Evolutionary conservation across 768 basidiomycete species (phyloP).

Genomic region (Hortiboletus flavorubellus): DNA sequence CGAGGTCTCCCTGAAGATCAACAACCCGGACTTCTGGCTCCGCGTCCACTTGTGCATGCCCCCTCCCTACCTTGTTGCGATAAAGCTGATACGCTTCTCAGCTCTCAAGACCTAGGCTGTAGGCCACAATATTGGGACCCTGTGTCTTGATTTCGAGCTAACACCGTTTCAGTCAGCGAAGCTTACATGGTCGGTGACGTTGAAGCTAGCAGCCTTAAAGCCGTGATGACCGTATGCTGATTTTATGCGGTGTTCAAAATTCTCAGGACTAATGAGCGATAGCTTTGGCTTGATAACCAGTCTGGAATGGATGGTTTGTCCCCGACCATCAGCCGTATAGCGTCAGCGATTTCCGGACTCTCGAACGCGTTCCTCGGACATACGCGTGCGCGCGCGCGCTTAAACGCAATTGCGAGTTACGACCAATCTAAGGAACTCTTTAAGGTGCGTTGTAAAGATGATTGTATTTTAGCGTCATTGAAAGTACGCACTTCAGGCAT

Average conservation of each 20-base stretch:
- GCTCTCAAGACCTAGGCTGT: conserved; percentile 61
- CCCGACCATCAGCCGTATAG: conserved; percentile 52
- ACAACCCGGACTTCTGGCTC: conserved; percentile 64
- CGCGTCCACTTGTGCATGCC: conserved; percentile 56
- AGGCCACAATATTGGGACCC: conserved; percentile 24
- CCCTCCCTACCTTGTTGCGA: conserved; percentile 4
- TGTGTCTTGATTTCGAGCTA: neutral
- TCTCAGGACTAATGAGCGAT: conserved; percentile 5
- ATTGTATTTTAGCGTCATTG: conserved; percentile 4
- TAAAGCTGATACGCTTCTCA: conserved; percentile 14
- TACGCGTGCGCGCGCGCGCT: conserved; percentile 66
- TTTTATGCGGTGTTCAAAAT: conserved; percentile 1
- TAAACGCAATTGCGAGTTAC: conserved; percentile 83
- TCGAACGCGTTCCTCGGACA: conserved; percentile 75
- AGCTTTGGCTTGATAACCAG: conserved; percentile 68
- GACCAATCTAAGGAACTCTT: conserved; percentile 91
- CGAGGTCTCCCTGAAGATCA: conserved; percentile 55
- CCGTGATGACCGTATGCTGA: conserved; percentile 57
- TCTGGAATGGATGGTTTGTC: conserved; percentile 39
- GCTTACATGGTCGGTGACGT: conserved; percentile 73
- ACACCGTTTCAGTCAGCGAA: conserved; percentile 54
- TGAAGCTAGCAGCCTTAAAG: conserved; percentile 55
- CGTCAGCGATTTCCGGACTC: conserved; percentile 56
- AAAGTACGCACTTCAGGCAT: conserved; percentile 44
- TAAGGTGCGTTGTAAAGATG: conserved; percentile 42